phyloP scores from a whole-genome alignment of 176 grass and related monocot genomes.

The Zea luxurians region DNA sequence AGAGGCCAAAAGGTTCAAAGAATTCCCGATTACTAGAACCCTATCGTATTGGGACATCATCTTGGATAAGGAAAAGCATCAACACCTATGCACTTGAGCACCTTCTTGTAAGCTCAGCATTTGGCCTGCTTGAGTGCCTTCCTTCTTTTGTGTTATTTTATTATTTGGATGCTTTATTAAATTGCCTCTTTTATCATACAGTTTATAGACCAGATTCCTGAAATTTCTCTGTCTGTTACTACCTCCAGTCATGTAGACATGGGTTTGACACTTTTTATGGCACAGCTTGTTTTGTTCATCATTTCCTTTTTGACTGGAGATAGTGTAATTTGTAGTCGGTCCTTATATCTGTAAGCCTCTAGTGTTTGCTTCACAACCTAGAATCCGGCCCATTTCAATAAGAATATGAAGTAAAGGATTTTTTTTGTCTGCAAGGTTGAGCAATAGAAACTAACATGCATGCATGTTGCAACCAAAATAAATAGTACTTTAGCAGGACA shows the following conservation, averaged over 20 bases:
- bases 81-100: not conserved
- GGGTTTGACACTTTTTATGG: not conserved
- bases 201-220: not conserved
- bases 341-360: not conserved
- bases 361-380: not conserved
- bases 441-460: not conserved
- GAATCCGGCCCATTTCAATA: not conserved
- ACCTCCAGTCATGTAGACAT: not conserved
- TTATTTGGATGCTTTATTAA: not conserved
- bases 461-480: not conserved
- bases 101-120: not conserved
- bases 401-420: not conserved
- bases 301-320: not conserved
- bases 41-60: not conserved
- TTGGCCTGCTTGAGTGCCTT: not conserved
- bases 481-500: not conserved
- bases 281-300: not conserved
- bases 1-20: not conserved
- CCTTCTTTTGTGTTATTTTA: not conserved
- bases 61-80: constrained; percentile 9
- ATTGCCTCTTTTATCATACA: not conserved
- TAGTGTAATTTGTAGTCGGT: not conserved
- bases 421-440: not conserved
- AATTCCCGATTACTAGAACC: not conserved
- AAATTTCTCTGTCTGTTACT: not conserved